Conservation (phyloP, 768 basidiomycete species). For the Roridomyces roridus region DNA sequence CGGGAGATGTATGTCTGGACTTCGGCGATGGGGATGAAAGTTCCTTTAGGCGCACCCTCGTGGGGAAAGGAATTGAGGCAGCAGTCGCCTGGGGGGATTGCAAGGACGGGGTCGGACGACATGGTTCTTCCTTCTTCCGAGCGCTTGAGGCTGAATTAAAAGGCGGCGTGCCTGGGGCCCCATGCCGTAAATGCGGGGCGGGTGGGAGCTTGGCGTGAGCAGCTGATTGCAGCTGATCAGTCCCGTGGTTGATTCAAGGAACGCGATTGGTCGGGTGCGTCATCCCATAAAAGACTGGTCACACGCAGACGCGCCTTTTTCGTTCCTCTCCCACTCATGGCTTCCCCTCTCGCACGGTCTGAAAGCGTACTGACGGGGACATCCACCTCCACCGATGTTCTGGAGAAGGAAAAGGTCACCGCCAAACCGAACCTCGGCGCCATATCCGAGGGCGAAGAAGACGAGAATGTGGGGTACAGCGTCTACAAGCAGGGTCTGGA, state of each 20-base stretch:
- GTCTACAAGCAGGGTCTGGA: constrained; percentile 23
- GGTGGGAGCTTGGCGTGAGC: too few relatives aligned
- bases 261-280: too few relatives aligned
- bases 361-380: constrained; percentile 19
- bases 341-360: constrained; percentile 12
- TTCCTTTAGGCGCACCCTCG: constrained; percentile 39
- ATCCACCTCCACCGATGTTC: constrained; percentile 16
- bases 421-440: constrained; percentile 2
- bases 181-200: too few relatives aligned
- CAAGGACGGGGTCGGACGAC: constrained; percentile 28
- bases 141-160: background rate
- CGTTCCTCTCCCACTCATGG: background rate
- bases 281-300: too few relatives aligned
- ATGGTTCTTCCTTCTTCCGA: background rate
- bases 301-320: background rate
- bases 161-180: too few relatives aligned
- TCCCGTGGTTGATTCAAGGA: too few relatives aligned
- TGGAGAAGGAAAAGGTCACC: constrained; percentile 17
- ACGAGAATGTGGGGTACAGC: constrained; percentile 22
- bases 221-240: too few relatives aligned
- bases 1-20: constrained; percentile 45
- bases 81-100: constrained; percentile 41
- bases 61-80: constrained; percentile 49
- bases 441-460: constrained; percentile 22
- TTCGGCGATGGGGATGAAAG: constrained; percentile 28